Base-by-base conservation (phyloP, 2,329 filamentous ascomycete genomes). In the Canariomyces notabilis region DNA sequence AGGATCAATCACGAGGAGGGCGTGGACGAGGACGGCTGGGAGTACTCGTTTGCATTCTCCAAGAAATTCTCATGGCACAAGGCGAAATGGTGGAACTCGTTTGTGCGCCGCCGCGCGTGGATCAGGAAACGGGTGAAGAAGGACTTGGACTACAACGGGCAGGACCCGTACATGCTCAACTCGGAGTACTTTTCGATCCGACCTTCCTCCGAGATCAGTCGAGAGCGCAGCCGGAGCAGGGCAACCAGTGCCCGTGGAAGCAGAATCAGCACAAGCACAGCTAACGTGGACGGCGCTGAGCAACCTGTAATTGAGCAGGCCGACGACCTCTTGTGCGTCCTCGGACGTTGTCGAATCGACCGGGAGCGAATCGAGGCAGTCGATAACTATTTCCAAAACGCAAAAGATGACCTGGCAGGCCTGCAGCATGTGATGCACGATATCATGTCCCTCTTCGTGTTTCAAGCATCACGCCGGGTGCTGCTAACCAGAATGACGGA, bases 41-140 rank as follows among this genome's bases (percentile, higher is more conserved):
- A 95, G 63, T 98, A 98, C 67, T 93, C 88, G 14, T 89, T 96
- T 63, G 84, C 87, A 55, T 98, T 97, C 62, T 72, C 73, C 54
- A 80, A 76, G 50, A 73, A 69, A 34, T 89, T 86, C 55, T 80
- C 82, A 2, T 98, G 93, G 93, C 93, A 98, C 65, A 83, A 84
- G 3, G 86, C 87, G 15, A 85, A 81, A 20, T 97, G 91, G 90
- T 95, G 89, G 67, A 91, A 90, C 64, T 95, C 89, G 1, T 98
- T 91, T 61, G 93, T 96, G n/a, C 77, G 93, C 29, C 75, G 93
- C 56, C 78, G 93, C 51, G 81, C 88, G 18, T 98, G 93, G 93
- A 80, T 91, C 44, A 76, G 93, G 35, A 85, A 87, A 64, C 76
- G 93, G 26, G 76, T 85, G 42, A 87, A 85, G 67, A 79, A 79